Percentiles rank a stretch among this genome's conserved stretches.
These are phyloP conservation scores for Parafenestella ontariensis DNA, from an alignment of 2,329 filamentous ascomycete genomes.

Conservation along the genomic window DNA sequence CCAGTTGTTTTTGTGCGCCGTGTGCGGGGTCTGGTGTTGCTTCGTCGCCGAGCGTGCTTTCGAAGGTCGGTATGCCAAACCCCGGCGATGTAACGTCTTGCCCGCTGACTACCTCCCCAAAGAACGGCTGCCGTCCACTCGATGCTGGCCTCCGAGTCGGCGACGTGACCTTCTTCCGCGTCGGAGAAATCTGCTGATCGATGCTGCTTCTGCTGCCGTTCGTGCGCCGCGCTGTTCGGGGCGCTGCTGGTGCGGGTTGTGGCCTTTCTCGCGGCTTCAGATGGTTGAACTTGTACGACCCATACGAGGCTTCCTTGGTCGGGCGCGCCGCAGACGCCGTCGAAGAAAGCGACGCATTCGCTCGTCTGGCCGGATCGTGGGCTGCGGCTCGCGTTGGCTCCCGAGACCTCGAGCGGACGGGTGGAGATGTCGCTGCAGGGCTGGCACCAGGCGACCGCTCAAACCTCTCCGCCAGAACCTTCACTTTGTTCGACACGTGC, in stretches of 20 bases:
- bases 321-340: constrained; percentile 38
- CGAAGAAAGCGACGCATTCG: constrained; percentile 30
- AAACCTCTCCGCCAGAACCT: constrained; percentile 47
- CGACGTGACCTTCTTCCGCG: constrained; percentile 34
- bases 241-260: constrained; percentile 41
- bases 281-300: constrained; percentile 46
- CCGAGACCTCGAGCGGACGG: constrained; percentile 28
- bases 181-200: constrained; percentile 31
- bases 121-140: constrained; percentile 40
- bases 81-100: constrained; percentile 41
- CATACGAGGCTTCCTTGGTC: constrained; percentile 41
- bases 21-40: not conserved
- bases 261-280: constrained; percentile 46
- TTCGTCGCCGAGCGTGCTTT: constrained; percentile 17
- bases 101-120: constrained; percentile 45
- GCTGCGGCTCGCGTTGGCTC: constrained; percentile 22
- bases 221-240: constrained; percentile 32
- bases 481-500: constrained; percentile 42
- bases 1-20: constrained; percentile 13
- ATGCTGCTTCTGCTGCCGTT: constrained; percentile 36
- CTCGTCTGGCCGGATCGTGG: constrained; percentile 19
- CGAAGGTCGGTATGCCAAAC: constrained; percentile 41
- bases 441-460: constrained; percentile 40
- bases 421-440: constrained; percentile 25
- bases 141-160: constrained; percentile 31